These are phyloP conservation scores for Cystobasidium sp. DNA, from an alignment of 1,284 basidiomycete species.

Conservation along the genomic window DNA sequence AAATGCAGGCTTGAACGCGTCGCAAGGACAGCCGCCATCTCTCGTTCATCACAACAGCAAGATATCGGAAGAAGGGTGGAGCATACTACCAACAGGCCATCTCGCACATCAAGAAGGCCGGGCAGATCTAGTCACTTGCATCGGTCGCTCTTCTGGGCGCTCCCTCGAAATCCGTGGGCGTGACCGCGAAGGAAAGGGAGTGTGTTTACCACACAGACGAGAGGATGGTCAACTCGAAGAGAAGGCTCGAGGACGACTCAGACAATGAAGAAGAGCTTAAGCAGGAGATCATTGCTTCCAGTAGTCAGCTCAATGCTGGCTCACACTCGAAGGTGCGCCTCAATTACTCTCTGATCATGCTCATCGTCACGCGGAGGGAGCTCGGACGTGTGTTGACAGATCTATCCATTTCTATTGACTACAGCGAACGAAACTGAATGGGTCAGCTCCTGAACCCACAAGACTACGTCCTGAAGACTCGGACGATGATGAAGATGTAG, in stretches of 20 bases:
- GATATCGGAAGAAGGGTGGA: too few relatives aligned
- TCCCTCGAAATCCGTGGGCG: too few relatives aligned
- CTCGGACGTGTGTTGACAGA: neutral
- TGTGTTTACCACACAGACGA: neutral
- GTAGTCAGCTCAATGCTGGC: conserved; percentile 11
- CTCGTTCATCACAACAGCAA: neutral
- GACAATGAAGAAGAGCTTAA: conserved; percentile 8
- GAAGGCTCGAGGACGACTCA: neutral
- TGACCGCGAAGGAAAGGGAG: too few relatives aligned
- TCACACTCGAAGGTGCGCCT: conserved; percentile 8
- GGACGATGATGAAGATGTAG: conserved; percentile 27
- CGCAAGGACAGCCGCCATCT: neutral
- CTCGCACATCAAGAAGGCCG: too few relatives aligned
- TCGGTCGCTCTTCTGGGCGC: too few relatives aligned
- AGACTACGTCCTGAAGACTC: conserved; percentile 23
- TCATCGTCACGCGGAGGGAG: neutral
- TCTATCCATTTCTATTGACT: neutral
- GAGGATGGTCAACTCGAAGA: conserved; percentile 4
- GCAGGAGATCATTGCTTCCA: neutral
- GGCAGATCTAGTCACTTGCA: too few relatives aligned
- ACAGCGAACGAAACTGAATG: conserved; percentile 13
- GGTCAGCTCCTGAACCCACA: conserved; percentile 1
- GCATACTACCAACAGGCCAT: too few relatives aligned
- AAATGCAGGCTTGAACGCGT: neutral
- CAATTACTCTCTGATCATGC: neutral